Conservation (phyloP, 192 early-diverging fungal species). For the Umbelopsis vinacea region DNA sequence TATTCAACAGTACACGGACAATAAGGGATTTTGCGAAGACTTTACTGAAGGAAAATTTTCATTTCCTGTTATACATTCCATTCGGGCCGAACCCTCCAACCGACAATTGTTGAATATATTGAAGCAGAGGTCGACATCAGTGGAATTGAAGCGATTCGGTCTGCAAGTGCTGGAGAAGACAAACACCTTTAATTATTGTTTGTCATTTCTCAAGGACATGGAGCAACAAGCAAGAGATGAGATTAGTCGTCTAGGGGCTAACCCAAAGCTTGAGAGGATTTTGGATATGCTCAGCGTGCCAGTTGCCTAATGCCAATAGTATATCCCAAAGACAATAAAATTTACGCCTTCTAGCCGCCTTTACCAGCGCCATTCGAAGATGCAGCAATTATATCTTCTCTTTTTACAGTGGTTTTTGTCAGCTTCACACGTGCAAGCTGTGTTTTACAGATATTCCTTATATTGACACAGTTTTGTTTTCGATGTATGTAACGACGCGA, state of each 20-base stretch:
- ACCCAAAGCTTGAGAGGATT: slow-evolving; percentile 67
- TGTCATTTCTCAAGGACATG: slow-evolving; percentile 60
- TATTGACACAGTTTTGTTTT: no score
- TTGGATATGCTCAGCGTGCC: slow-evolving; percentile 53
- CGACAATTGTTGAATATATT: slow-evolving; percentile 86
- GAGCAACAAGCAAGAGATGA: slow-evolving; percentile 67
- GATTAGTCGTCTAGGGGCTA: slow-evolving; percentile 80
- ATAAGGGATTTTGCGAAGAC: slow-evolving; percentile 99
- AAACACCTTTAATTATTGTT: slow-evolving; percentile 81
- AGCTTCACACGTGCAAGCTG: no score
- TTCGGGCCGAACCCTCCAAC: slow-evolving; percentile 61
- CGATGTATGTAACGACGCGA: no score
- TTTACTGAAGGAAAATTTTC: slow-evolving; percentile 99
- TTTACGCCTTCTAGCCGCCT: background rate
- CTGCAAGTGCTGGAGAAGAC: slow-evolving; percentile 80
- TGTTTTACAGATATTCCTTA: no score
- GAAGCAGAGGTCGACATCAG: slow-evolving; percentile 79
- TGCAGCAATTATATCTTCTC: no score
- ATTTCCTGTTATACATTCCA: slow-evolving; percentile 91
- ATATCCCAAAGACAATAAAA: background rate
- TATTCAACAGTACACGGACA: slow-evolving; percentile 77
- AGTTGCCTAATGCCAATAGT: background rate
- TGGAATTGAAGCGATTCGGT: slow-evolving; percentile 88
- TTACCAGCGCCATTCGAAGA: no score
- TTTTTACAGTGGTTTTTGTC: no score